A percentile compares a stretch with the other conserved stretches of the same genome.
These are phyloP conservation scores for Ilex asprella DNA, from an alignment of 257 asterid genomes.

Conservation along the genomic window DNA sequence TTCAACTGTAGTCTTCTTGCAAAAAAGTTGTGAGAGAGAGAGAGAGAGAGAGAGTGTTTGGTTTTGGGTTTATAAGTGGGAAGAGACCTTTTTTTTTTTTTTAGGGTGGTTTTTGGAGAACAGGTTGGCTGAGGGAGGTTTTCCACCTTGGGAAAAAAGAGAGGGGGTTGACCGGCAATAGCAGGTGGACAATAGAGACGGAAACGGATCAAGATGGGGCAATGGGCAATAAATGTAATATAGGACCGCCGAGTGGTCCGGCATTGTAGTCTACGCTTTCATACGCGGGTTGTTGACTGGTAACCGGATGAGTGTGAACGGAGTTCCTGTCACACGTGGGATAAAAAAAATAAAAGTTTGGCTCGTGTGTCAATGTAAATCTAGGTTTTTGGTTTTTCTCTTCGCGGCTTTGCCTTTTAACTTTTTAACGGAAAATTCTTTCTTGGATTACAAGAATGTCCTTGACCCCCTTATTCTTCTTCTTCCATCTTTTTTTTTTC, in stretches of 20 bases:
- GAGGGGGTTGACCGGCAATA: no score
- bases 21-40: not conserved
- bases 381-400: no score
- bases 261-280: slow-evolving; percentile 25
- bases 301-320: slow-evolving; percentile 3
- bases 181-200: no score
- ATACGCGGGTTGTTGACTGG: slow-evolving; percentile 8
- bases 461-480: no score
- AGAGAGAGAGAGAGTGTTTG: not conserved
- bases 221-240: slow-evolving; percentile 33
- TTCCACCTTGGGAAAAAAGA: no score
- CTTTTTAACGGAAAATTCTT: no score
- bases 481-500: no score
- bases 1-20: not conserved
- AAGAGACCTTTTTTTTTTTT: slow-evolving; percentile 14
- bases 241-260: slow-evolving; percentile 27
- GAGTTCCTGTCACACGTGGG: not conserved
- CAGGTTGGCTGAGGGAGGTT: slow-evolving; percentile 5
- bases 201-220: no score
- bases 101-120: slow-evolving; percentile 16
- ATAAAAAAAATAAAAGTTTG: not conserved
- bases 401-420: no score
- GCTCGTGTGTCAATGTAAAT: no score
- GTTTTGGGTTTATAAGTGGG: slow-evolving; percentile 16
- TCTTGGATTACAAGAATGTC: no score